Conservation (phyloP, 2,329 filamentous ascomycete genomes). For the Aspergillus quadricinctus region DNA sequence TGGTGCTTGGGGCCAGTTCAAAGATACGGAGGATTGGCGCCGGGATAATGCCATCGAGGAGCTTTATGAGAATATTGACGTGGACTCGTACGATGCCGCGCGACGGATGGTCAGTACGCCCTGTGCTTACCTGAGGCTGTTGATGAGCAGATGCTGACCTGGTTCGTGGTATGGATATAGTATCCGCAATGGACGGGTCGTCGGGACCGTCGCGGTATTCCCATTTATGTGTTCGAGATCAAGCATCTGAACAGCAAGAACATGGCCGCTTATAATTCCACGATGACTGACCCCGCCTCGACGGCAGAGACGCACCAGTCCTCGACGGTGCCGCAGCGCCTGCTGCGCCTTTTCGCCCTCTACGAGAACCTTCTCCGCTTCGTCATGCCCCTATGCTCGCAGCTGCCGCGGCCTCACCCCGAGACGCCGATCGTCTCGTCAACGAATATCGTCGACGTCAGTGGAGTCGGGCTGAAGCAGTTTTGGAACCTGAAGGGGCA, state of each 20-base stretch:
- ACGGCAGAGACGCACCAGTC: constrained; percentile 57
- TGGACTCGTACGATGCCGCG: constrained; percentile 77
- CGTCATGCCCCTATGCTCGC: constrained; percentile 76
- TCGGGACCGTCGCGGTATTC: constrained; percentile 84
- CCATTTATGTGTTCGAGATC: constrained; percentile 87
- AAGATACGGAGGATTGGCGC: constrained; percentile 84
- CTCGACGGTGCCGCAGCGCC: constrained; percentile 58
- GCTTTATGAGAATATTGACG: constrained; percentile 81
- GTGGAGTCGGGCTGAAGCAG: constrained; percentile 79
- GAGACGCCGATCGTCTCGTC: constrained; percentile 86
- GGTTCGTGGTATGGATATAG: constrained; percentile 39
- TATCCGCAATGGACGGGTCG: constrained; percentile 95
- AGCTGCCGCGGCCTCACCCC: constrained; percentile 68
- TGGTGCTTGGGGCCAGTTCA: constrained; percentile 79
- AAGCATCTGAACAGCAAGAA: constrained; percentile 76
- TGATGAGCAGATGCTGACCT: neutral
- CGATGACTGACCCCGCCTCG: constrained; percentile 41
- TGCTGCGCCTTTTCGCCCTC: constrained; percentile 82
- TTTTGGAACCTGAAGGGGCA: constrained; percentile 94
- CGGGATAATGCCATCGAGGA: constrained; percentile 71
- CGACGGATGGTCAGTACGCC: constrained; percentile 57
- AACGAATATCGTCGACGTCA: constrained; percentile 93
- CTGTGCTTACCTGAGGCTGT: neutral
- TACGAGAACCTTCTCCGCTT: constrained; percentile 93
- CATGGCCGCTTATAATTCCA: constrained; percentile 67